These are phyloP conservation scores for Colletotrichum sp. DNA, from an alignment of 2,329 filamentous ascomycete genomes.

Conservation along the genomic window DNA sequence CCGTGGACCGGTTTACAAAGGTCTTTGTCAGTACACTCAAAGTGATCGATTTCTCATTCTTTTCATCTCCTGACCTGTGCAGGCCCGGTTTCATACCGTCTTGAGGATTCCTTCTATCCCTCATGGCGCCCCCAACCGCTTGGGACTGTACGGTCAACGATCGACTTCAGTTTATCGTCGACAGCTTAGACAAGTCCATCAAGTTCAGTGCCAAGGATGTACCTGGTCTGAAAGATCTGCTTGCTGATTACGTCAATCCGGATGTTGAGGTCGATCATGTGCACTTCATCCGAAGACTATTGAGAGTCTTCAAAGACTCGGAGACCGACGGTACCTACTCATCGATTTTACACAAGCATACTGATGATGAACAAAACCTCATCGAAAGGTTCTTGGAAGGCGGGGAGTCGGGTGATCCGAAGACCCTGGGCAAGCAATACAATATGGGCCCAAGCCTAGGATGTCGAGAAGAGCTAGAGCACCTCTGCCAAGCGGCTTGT, in stretches of 20 bases:
- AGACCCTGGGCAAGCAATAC: background rate
- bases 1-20: background rate
- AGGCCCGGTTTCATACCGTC: background rate
- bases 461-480: constrained; percentile 14
- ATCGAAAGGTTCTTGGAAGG: constrained; percentile 15
- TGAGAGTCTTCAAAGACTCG: constrained; percentile 19
- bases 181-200: background rate
- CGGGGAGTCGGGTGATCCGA: background rate
- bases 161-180: background rate
- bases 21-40: background rate
- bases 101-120: background rate
- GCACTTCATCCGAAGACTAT: constrained; percentile 16
- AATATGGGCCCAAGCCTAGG: constrained; percentile 9
- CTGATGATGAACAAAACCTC: constrained; percentile 5
- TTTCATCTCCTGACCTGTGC: background rate
- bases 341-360: background rate
- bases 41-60: background rate
- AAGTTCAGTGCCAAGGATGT: background rate
- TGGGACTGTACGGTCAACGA: background rate
- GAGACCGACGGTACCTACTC: constrained; percentile 12
- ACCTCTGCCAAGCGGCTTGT: background rate
- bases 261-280: background rate
- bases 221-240: constrained; percentile 16
- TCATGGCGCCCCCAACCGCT: background rate
- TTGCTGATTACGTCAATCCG: constrained; percentile 15